Evolutionary conservation across 2,329 filamentous ascomycete species (phyloP), one percentile per base, ranked within the genome.

Genomic region (Orbilia quercus): DNA sequence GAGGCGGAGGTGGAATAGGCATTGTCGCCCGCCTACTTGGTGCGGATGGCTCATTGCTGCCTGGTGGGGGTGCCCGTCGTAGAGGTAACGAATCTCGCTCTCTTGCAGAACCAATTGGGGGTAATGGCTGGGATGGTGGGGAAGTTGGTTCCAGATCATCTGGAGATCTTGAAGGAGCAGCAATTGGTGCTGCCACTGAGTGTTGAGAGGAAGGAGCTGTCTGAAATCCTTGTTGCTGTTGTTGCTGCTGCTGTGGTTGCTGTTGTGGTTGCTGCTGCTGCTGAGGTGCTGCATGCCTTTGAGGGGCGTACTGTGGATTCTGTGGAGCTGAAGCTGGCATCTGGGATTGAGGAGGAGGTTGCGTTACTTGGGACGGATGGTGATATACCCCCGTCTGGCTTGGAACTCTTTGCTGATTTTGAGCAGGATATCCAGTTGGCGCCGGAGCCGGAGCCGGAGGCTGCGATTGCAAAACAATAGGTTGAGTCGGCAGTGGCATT

Each of bases 21-120:
- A 65, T 77, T 72, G 66, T 78, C 63, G 55, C 55, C 25, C 69
- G 53, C 22, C 69, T 60, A 28, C 23, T 60, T n/a, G 69, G 69
- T 36, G 48, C 50, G 4, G 54, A 23, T 3, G 60, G 51, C 23
- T 73, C 69, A 12, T 45, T 42, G 59, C 25, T 55, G 3, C 40
- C 18, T 40, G 67, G 40, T 40, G 54, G 23, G 12, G 54, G 64
- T 5, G 28, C 25, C 16, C 69, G 51, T 28, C 69, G 69, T 14
- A 73, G 40, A 55, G 69, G 69, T n/a, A 73, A 18, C 16, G 69
- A 65, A 47, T 73, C 69, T 25, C 69, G 59, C 40, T 73, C 69
- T 51, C 69, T 58, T 20, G 69, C 53, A 11, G 69, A 31, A 3
- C 69, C 69, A 14, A 38, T 73, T n/a, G 69, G 45, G 45, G 50